Evolutionary conservation across 2,329 filamentous ascomycete genomes (phyloP), one percentile per base, ranked within the genome.

Genomic region (Pseudogymnoascus sp.): DNA sequence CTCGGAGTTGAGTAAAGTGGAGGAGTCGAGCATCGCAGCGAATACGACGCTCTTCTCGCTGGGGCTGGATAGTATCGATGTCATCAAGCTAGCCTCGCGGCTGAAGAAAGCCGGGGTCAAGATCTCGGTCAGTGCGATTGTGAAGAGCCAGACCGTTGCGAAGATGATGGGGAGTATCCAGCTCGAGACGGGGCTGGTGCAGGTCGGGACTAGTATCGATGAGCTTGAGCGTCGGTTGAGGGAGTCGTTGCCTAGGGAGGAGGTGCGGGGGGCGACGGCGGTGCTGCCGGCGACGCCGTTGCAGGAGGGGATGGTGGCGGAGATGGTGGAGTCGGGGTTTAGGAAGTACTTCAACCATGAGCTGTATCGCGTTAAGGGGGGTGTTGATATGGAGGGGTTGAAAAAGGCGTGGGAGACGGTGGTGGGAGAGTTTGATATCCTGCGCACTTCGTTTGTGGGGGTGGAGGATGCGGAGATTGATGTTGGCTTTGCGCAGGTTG

Each of bases 41-140:
- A 75, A 78, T 6, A 85, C 84, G 0, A 88, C 88, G 0, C 84
- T 97, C 10, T 87, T 96, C 40, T 87, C 93, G 68, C 81, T 97
- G 33, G 93, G 93, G 0, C 81, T 97, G 6, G 93, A 97, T 77
- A 96, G 93, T 70, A 96, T 97, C 64, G 93, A 97, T 74, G 84
- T 89, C 1, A 93, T 97, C 73, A 96, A 91, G 69, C 77, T 97
- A 0, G 88, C 90, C 0, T 87, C 91, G 0, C 82, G 86, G 62
- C 78, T 96, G 1, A 88, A 83, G 67, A 83, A 81, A 50, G 75
- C 76, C 4, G 82, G 81, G 0, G 76, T 95, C 19, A 72, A 77
- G 0, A 73, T 96, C 10, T 78, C 87, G 0, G 85, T 93, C n/a
- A 90, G 90, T 68, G 79, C 81, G n/a, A 87, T 97, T 21, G 88